Evolutionary conservation across 441 rosid species (phyloP), one percentile per base, ranked within the genome.

Genomic region (Gossypium trilobum): DNA sequence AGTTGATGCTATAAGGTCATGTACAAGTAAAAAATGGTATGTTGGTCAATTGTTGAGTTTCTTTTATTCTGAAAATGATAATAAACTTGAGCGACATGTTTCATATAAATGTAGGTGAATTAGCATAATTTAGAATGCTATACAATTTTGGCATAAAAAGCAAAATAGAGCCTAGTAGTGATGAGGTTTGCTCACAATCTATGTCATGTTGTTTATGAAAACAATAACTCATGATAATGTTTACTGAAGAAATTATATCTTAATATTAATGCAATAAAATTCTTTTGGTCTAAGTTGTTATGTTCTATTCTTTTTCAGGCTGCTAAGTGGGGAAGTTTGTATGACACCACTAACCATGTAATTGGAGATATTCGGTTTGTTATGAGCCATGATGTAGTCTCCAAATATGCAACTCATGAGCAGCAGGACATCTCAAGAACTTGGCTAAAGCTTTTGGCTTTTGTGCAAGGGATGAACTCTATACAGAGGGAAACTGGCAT

Each of bases 401-500:
- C 89, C 73, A 91, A 82, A 83, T 89, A 85, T 82, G 86, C 88
- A 74, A 83, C 82, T 75, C 82, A 82, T 74, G 91, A 81, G 61
- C 89, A 83, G 70, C 86, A 72, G 77, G 93, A 87, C 76, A 82
- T 89, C 57, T 77, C 87, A 70, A 85, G 83, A 83, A 84, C 89
- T 71, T 93, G 99, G 98, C 82, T 95, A 87, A 81, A 70, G 77
- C 91, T 95, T 76, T 82, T 93, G 82, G 76, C 87, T 78, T 93
- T 82, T 83, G 84, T 90, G 79, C 98, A 93, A 83, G 99, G 98
- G 73, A 86, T 91, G 89, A 80, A 85, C 77, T 89, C 97, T 72
- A 75, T 86, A 54, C 93, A 87, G 87, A 89, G 98, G 87, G 99
- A 95, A 80, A 86, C 87, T 44, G 94, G 97, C 76, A 78, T 79